Conservation (phyloP, 1,139 yeast species). For the Spathaspora sp. region DNA sequence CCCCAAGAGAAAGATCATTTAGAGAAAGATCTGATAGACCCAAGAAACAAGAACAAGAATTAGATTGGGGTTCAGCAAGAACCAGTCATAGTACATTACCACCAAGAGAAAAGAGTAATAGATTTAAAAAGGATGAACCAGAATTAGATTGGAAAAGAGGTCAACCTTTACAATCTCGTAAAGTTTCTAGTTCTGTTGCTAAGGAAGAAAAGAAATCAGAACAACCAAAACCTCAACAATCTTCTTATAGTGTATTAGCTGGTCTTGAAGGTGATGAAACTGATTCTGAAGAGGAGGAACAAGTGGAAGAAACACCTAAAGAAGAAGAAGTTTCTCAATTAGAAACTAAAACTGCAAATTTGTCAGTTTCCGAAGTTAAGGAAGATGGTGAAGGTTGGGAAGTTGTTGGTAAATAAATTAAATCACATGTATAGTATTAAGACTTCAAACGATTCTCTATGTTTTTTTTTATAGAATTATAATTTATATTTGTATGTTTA, state of each 20-base stretch:
- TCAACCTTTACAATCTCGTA: slow-evolving; percentile 28
- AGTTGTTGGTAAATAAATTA: slow-evolving; percentile 50
- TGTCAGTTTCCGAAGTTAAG: slow-evolving; percentile 36
- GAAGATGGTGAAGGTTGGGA: slow-evolving; percentile 57
- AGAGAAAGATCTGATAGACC: slow-evolving; percentile 21
- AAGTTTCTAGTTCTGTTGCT: slow-evolving; percentile 12
- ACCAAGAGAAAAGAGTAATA: slow-evolving; percentile 41
- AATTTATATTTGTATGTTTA: slow-evolving; percentile 1
- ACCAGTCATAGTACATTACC: slow-evolving; percentile 21
- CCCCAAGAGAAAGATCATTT: slow-evolving; percentile 34
- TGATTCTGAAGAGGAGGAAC: slow-evolving; percentile 51
- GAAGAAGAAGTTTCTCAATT: slow-evolving; percentile 28
- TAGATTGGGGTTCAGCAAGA: slow-evolving; percentile 65
- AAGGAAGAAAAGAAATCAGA: slow-evolving; percentile 30
- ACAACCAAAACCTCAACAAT: slow-evolving; percentile 49
- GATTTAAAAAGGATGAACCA: slow-evolving; percentile 47
- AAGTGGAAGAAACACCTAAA: slow-evolving; percentile 10
- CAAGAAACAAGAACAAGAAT: slow-evolving; percentile 45
- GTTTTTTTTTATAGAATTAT: slow-evolving; percentile 1
- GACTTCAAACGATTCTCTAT: not conserved
- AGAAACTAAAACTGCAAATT: slow-evolving; percentile 45
- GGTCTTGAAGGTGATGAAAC: slow-evolving; percentile 48
- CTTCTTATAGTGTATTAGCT: slow-evolving; percentile 65
- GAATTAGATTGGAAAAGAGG: slow-evolving; percentile 30
- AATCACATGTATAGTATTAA: not conserved